phyloP scores from a whole-genome alignment of 1,284 basidiomycete species.

The Moniliophthora roreri region DNA sequence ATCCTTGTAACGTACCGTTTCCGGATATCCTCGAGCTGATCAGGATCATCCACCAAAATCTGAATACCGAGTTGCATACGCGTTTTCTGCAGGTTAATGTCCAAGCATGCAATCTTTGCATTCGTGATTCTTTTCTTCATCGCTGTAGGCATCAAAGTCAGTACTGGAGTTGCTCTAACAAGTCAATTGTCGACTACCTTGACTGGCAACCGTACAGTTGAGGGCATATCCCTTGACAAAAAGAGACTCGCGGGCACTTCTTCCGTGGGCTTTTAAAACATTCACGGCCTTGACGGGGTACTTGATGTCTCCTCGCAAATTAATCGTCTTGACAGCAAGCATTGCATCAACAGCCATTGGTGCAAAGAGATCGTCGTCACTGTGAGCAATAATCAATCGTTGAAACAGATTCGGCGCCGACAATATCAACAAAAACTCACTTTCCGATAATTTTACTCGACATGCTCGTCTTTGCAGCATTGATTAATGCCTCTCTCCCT shows the following conservation, averaged over 20 bases:
- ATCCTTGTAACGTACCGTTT: slow-evolving; percentile 60
- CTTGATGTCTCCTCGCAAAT: slow-evolving; percentile 94
- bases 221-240: slow-evolving; percentile 97
- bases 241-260: slow-evolving; percentile 92
- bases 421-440: slow-evolving; percentile 48
- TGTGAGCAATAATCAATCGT: slow-evolving; percentile 28
- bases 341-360: slow-evolving; percentile 99
- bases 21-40: slow-evolving; percentile 96
- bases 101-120: slow-evolving; percentile 98
- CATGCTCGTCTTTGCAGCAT: slow-evolving; percentile 99
- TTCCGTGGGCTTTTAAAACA: slow-evolving; percentile 98
- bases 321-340: slow-evolving; percentile 95
- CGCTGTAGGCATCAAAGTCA: slow-evolving; percentile 38
- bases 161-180: background rate
- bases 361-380: slow-evolving; percentile 97
- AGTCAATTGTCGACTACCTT: slow-evolving; percentile 64
- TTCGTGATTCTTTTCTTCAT: slow-evolving; percentile 96
- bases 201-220: slow-evolving; percentile 98
- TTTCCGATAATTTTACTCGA: slow-evolving; percentile 97
- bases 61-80: slow-evolving; percentile 99
- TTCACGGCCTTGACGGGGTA: slow-evolving; percentile 99
- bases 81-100: slow-evolving; percentile 97
- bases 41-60: slow-evolving; percentile 96
- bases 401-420: background rate
- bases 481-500: slow-evolving; percentile 91